These are phyloP conservation scores for Penicillium paxilli DNA, from an alignment of 495 filamentous ascomycete species.

Conservation along the genomic window DNA sequence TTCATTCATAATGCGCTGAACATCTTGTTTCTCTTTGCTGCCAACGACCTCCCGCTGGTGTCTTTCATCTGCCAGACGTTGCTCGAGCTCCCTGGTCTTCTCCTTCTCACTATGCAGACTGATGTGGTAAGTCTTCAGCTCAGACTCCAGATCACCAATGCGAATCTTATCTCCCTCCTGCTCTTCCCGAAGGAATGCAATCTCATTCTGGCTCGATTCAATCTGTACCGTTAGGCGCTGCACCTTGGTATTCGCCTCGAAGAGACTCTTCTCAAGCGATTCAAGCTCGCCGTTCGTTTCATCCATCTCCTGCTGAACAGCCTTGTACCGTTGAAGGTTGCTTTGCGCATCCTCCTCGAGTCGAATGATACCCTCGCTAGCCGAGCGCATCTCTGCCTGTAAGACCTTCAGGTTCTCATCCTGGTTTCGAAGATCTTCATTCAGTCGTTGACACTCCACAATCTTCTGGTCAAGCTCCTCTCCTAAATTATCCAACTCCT, in stretches of 20 bases:
- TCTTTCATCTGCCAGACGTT: conserved; percentile 72
- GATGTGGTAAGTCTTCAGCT: conserved; percentile 70
- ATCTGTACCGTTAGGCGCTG: conserved; percentile 85
- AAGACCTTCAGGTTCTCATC: conserved; percentile 79
- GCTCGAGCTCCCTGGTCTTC: conserved; percentile 73
- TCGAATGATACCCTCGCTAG: conserved; percentile 79
- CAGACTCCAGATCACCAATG: conserved; percentile 87
- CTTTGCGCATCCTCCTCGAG: conserved; percentile 84
- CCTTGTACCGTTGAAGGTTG: conserved; percentile 63
- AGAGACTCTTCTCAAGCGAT: conserved; percentile 69
- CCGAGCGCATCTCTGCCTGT: conserved; percentile 86
- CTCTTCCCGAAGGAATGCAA: conserved; percentile 92
- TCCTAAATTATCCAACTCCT: conserved; percentile 81
- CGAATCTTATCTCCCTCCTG: conserved; percentile 98
- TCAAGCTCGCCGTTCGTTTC: conserved; percentile 78
- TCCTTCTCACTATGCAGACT: conserved; percentile 79
- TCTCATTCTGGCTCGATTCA: conserved; percentile 89
- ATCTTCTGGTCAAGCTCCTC: conserved; percentile 71
- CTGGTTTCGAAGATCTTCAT: conserved; percentile 53
- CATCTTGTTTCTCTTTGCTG: conserved; percentile 84
- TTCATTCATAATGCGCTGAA: conserved; percentile 76
- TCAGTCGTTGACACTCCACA: conserved; percentile 70
- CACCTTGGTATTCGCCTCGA: conserved; percentile 80
- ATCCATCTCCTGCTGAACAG: conserved; percentile 72
- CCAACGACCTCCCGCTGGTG: conserved; percentile 85